Conservation (phyloP, 176 grass and related monocot genomes). For the Hyparrhenia diplandra region DNA sequence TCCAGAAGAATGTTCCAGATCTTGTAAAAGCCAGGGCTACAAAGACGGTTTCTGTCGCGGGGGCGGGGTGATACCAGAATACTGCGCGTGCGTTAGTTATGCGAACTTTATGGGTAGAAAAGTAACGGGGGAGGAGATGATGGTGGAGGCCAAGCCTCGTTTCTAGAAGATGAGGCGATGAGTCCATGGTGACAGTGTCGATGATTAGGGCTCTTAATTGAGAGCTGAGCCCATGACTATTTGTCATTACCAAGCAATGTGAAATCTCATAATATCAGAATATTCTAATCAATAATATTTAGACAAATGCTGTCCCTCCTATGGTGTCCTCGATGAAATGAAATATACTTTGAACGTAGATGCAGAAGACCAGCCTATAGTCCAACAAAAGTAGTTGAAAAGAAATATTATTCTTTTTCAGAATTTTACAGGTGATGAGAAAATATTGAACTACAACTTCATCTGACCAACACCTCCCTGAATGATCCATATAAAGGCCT, state of each 20-base stretch:
- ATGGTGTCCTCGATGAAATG: background rate
- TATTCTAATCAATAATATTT: background rate
- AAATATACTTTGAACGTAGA: background rate
- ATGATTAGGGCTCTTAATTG: background rate
- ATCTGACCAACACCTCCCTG: constrained; percentile 74
- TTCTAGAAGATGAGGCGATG: background rate
- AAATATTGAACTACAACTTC: constrained; percentile 52
- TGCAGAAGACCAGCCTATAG: background rate
- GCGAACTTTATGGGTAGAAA: background rate
- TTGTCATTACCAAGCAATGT: background rate
- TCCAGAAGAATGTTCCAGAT: background rate
- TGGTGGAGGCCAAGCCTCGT: background rate
- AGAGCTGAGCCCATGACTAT: too few species aligned
- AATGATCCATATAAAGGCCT: constrained; percentile 90
- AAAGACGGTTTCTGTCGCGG: background rate
- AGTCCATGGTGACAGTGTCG: background rate
- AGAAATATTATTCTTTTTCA: constrained; percentile 14
- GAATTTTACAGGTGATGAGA: background rate
- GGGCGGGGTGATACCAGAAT: background rate
- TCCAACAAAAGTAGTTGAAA: background rate
- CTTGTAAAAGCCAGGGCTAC: background rate
- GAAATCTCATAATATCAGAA: background rate
- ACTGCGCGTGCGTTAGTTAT: background rate
- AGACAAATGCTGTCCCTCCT: background rate
- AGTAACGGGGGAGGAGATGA: background rate